Conservation (phyloP, 768 basidiomycete species). For the Tylopilus sp. region DNA sequence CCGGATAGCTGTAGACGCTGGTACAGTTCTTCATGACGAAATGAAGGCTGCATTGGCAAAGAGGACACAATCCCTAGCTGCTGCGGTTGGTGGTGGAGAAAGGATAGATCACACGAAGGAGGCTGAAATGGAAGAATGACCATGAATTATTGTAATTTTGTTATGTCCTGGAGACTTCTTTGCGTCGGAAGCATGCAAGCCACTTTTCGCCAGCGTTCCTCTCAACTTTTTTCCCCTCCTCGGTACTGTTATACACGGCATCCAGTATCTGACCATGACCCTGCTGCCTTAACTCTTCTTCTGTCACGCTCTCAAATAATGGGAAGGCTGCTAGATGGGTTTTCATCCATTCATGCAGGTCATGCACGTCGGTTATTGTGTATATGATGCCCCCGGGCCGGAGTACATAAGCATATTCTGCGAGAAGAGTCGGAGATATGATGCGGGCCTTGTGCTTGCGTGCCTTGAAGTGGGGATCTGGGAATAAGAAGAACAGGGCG, state of each 20-base stretch:
- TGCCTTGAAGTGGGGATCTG: slow-evolving; percentile 97
- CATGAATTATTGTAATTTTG: slow-evolving; percentile 15
- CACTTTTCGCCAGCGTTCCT: slow-evolving; percentile 89
- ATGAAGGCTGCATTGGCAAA: slow-evolving; percentile 72
- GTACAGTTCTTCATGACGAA: slow-evolving; percentile 73
- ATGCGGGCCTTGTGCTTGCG: slow-evolving; percentile 99
- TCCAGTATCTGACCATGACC: slow-evolving; percentile 79
- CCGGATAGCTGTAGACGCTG: slow-evolving; percentile 70
- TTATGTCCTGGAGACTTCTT: slow-evolving; percentile 26
- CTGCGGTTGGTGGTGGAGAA: slow-evolving; percentile 53
- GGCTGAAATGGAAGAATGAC: slow-evolving; percentile 39
- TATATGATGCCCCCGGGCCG: slow-evolving; percentile 94
- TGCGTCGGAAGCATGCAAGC: slow-evolving; percentile 85
- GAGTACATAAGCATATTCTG: slow-evolving; percentile 95
- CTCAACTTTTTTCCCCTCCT: slow-evolving; percentile 97
- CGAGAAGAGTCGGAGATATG: slow-evolving; percentile 94
- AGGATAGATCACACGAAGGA: slow-evolving; percentile 31
- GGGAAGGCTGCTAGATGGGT: slow-evolving; percentile 85
- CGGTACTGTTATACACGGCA: slow-evolving; percentile 80
- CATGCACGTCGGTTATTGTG: slow-evolving; percentile 95
- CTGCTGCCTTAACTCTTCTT: slow-evolving; percentile 68
- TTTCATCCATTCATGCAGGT: slow-evolving; percentile 95
- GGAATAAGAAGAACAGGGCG: slow-evolving; percentile 96
- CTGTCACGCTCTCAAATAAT: slow-evolving; percentile 76
- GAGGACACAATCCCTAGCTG: slow-evolving; percentile 59